Evolutionary conservation across 2,329 filamentous ascomycete genomes (phyloP).

Genomic region (Pseudodiploospora longispora): DNA sequence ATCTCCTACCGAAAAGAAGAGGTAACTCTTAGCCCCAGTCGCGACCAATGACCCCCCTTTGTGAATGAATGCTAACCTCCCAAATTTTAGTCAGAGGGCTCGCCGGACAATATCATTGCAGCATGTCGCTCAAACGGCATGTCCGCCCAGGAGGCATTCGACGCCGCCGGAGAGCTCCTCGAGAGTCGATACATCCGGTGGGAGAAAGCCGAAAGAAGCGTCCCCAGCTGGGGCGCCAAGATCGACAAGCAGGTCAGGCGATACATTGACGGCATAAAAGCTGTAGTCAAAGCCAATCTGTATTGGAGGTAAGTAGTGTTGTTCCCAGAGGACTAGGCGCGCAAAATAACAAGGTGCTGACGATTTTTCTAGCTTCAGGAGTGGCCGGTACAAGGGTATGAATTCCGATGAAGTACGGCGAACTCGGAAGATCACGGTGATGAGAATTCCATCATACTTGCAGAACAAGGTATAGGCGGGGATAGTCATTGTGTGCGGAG

Average conservation of each 20-base stretch:
- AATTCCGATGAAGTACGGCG: slow-evolving; percentile 2
- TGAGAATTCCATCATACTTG: too few relatives aligned
- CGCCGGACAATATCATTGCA: slow-evolving; percentile 15
- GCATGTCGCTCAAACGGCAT: slow-evolving; percentile 11
- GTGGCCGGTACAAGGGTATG: slow-evolving; percentile 9
- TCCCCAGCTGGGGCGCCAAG: slow-evolving; percentile 9
- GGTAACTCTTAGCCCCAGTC: slow-evolving; percentile 1
- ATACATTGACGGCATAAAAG: slow-evolving; percentile 17
- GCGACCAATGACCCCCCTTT: background rate
- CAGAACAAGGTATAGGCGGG: too few relatives aligned
- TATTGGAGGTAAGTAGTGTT: slow-evolving; percentile 6
- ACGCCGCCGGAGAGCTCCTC: slow-evolving; percentile 12
- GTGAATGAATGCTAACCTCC: background rate
- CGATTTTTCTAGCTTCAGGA: slow-evolving; percentile 6
- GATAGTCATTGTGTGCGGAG: too few relatives aligned
- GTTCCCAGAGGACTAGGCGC: background rate
- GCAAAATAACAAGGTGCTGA: background rate
- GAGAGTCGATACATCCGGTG: slow-evolving; percentile 11
- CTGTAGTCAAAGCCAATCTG: slow-evolving; percentile 14
- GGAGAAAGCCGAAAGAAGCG: slow-evolving; percentile 8
- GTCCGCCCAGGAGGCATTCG: slow-evolving; percentile 14
- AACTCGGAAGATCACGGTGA: background rate
- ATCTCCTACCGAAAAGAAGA: slow-evolving; percentile 16
- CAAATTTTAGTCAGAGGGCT: slow-evolving; percentile 6
- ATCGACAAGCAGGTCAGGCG: slow-evolving; percentile 8